Percentiles rank a stretch among this genome's conserved stretches.
Conservation (phyloP, 371 early-diverging fungal genomes). For the Capillidium heterosporum region DNA sequence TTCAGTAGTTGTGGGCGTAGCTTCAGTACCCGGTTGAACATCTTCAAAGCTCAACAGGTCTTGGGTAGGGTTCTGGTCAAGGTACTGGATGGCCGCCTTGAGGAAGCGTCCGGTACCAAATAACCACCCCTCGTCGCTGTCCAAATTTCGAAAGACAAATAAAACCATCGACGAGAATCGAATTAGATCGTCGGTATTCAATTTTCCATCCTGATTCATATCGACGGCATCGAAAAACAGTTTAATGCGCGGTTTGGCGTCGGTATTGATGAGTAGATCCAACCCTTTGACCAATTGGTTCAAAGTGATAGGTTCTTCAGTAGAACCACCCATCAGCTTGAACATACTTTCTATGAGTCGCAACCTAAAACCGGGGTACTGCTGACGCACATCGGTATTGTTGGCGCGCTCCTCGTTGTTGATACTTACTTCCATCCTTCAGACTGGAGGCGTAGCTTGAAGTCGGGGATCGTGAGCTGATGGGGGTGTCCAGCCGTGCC, state of each 20-base stretch:
- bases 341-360: background rate
- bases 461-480: background rate
- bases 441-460: background rate
- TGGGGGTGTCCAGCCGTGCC: slow-evolving; percentile 24
- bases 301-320: background rate
- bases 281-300: background rate
- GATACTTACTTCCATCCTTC: background rate
- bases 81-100: background rate
- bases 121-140: background rate
- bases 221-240: slow-evolving; percentile 2
- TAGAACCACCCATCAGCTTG: background rate
- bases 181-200: background rate
- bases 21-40: background rate
- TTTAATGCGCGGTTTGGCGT: background rate
- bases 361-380: background rate
- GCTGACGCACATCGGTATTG: background rate
- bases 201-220: background rate
- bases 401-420: background rate
- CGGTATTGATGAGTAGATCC: slow-evolving; percentile 1
- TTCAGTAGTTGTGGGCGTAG: too few species aligned
- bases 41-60: background rate
- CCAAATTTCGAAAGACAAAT: background rate
- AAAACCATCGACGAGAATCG: background rate
- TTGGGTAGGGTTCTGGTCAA: background rate
- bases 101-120: slow-evolving; percentile 2